Base-by-base conservation (phyloP, 805 yeast genomes). In the Yamadazyma tumulicola region DNA sequence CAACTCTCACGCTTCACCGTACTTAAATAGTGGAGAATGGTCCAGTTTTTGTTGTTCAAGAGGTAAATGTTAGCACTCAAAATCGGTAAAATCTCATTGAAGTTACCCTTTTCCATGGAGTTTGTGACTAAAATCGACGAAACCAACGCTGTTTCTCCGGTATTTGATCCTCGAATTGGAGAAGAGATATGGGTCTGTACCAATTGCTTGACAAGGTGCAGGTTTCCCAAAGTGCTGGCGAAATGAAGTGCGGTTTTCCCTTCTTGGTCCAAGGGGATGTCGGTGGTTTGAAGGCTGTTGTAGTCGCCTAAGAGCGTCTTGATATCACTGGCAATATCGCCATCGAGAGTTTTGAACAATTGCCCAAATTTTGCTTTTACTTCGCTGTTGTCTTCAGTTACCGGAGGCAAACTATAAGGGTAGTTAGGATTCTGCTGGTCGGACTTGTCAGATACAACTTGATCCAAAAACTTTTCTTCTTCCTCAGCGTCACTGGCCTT, bases 1-100 rank as follows among this genome's bases (percentile, higher is more conserved):
- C 55, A 46, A 41, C 64, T 52, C n/a, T 59, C 63, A 21, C 31
- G 35, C 5, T 56, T 45, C 39, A 53, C 55, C 22, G 79, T 64
- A 3, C 88, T 81, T 45, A 93, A 82, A 54, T 87, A 95, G 59
- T 93, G 99, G 32, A 93, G 60, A 10, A 93, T 77, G 0, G 96
- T 79, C 48, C 95, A 75, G 26, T 81, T 81, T 49, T 79, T 77
- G 34, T 75, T 72, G 54, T 91, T 66, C 32, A 55, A 52, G 32
- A 67, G 52, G 60, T 61, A 59, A 31, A 67, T 42, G 33, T 52
- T 48, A 0, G 96, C 96, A 54, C 84, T 85, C 18, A 91, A 60
- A 22, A 55, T 44, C 46, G 79, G 82, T 34, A 93, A 64, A 32
- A 93, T 59, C 34, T 75, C 75, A 32, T 74, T 74, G 59, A 93